phyloP scores from a whole-genome alignment of 805 yeast genomes.

The Candida qinlingensis region DNA sequence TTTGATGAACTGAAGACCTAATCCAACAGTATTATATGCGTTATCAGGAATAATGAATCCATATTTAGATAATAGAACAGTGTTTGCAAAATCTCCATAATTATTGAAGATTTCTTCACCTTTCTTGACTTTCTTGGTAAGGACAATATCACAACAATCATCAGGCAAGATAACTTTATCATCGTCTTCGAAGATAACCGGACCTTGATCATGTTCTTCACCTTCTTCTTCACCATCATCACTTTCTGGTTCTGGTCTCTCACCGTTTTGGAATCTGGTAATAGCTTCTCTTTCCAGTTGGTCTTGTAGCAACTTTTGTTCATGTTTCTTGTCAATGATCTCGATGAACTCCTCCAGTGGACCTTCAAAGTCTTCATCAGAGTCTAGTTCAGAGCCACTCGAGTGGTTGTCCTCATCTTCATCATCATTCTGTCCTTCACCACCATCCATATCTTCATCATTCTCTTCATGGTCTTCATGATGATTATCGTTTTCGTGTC shows the following conservation, averaged over 20 bases:
- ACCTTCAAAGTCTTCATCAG: slow-evolving; percentile 15
- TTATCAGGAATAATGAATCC: slow-evolving; percentile 65
- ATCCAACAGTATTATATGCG: slow-evolving; percentile 48
- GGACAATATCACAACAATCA: slow-evolving; percentile 67
- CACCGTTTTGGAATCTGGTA: slow-evolving; percentile 2
- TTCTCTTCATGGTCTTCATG: slow-evolving; percentile 3
- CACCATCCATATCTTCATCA: slow-evolving; percentile 13
- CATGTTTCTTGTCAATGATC: slow-evolving; percentile 23
- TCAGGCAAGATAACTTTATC: slow-evolving; percentile 36
- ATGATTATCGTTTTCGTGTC: not conserved
- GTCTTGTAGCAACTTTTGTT: slow-evolving; percentile 13
- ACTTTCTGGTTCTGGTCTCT: not conserved
- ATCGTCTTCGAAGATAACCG: slow-evolving; percentile 17
- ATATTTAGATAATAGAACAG: slow-evolving; percentile 64
- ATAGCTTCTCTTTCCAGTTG: slow-evolving; percentile 12
- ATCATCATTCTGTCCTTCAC: slow-evolving; percentile 8
- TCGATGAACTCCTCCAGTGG: slow-evolving; percentile 27
- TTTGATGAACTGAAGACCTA: slow-evolving; percentile 46
- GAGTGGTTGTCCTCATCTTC: slow-evolving; percentile 12
- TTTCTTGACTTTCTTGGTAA: slow-evolving; percentile 36
- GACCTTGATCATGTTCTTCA: slow-evolving; percentile 18
- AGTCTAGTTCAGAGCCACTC: slow-evolving; percentile 7
- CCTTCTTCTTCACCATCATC: not conserved
- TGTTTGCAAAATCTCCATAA: slow-evolving; percentile 70
- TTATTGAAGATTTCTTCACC: slow-evolving; percentile 73